Conservation (phyloP, 495 filamentous ascomycete species). For the Xylaria flabelliformis region DNA sequence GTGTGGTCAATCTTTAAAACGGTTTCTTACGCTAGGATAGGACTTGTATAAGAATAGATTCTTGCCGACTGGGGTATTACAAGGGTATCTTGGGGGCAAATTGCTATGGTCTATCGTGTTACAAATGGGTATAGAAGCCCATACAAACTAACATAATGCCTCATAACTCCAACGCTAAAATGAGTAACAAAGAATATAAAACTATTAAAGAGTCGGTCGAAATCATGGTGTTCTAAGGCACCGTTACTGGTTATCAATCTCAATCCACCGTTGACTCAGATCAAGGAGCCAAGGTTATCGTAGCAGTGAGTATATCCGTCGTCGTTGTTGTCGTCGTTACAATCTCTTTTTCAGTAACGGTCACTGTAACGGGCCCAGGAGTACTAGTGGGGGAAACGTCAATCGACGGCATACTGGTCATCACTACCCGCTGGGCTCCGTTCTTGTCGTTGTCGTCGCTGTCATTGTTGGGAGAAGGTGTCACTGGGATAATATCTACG, state of each 20-base stretch:
- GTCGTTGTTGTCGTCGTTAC: constrained; percentile 21
- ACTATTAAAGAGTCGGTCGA: constrained; percentile 3
- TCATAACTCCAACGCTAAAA: constrained; percentile 25
- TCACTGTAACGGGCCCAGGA: constrained; percentile 12
- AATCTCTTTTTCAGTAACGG: constrained; percentile 25
- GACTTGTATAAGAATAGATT: neutral
- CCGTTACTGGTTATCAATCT: neutral
- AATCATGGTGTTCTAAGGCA: neutral
- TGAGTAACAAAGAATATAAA: constrained; percentile 10
- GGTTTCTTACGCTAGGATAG: neutral
- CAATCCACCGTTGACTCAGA: neutral
- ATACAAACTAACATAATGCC: constrained; percentile 13
- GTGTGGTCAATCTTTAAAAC: neutral
- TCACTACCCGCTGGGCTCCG: neutral
- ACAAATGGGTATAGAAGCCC: neutral
- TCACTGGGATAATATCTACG: constrained; percentile 24
- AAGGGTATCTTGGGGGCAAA: constrained; percentile 19
- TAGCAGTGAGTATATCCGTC: constrained; percentile 17
- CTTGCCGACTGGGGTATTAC: constrained; percentile 12
- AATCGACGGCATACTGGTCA: neutral
- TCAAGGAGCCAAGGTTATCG: constrained; percentile 20
- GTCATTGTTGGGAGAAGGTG: neutral
- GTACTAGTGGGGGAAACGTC: neutral
- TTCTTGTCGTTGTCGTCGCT: neutral
- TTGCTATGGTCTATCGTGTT: constrained; percentile 15